Conservation (phyloP, 73 alveolate genomes). For the Symbiodinium pilosum region DNA sequence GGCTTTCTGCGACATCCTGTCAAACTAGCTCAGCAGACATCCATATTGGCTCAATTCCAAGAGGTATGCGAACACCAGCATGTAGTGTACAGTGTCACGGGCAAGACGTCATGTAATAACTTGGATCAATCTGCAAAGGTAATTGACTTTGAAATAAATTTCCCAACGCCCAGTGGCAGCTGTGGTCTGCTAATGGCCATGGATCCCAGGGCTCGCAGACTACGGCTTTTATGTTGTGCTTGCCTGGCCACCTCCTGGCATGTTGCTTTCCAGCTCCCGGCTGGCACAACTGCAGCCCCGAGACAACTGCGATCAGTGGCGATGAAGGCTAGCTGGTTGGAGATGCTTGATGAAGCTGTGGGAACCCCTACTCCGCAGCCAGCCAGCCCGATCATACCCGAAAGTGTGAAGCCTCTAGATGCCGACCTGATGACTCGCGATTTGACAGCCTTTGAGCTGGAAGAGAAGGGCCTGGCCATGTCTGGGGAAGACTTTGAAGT, state of each 20-base stretch:
- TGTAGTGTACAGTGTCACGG: no score
- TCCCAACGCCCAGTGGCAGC: no score
- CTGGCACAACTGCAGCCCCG: no score
- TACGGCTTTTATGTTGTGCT: background rate
- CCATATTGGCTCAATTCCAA: no score
- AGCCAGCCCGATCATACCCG: slow-evolving; percentile 33
- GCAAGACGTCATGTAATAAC: no score
- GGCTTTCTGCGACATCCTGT: no score
- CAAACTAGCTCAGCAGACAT: no score
- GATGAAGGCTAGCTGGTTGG: slow-evolving; percentile 21
- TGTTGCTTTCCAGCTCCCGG: background rate
- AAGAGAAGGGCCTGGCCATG: slow-evolving; percentile 74
- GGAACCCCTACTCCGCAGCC: slow-evolving; percentile 12
- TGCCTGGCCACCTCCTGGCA: background rate
- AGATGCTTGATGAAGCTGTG: slow-evolving; percentile 39
- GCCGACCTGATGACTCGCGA: slow-evolving; percentile 56
- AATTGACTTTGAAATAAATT: no score
- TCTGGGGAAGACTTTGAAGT: slow-evolving; percentile 93
- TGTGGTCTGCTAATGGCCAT: no score
- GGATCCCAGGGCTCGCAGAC: background rate
- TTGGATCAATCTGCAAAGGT: no score
- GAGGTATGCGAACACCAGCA: no score
- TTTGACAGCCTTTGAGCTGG: background rate
- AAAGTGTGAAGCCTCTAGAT: slow-evolving; percentile 33
- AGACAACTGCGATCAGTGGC: background rate